Evolutionary conservation across 2,329 filamentous ascomycete species (phyloP).

Genomic region (Dactylonectria estremocensis): DNA sequence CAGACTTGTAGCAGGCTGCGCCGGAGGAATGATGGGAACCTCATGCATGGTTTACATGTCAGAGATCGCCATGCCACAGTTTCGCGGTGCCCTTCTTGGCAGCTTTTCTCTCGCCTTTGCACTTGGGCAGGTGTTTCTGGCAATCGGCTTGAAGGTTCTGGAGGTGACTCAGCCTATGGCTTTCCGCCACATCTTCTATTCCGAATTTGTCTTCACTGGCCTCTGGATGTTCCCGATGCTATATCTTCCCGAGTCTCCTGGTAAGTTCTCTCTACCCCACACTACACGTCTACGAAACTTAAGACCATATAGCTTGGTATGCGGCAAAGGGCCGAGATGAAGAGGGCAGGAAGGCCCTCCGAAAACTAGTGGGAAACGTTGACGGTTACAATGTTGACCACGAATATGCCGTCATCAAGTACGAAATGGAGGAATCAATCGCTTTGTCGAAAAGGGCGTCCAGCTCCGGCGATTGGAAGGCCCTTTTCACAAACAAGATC

Average conservation of each 20-base stretch:
- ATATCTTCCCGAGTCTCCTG: conserved; percentile 27
- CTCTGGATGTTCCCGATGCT: conserved; percentile 30
- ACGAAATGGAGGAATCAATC: conserved; percentile 33
- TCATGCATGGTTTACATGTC: too few species aligned
- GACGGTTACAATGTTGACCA: conserved; percentile 35
- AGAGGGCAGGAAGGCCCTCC: conserved; percentile 36
- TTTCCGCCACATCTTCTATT: conserved; percentile 31
- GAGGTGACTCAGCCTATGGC: conserved; percentile 19
- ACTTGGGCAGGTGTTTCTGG: neutral
- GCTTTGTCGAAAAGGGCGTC: conserved; percentile 17
- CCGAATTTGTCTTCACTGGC: conserved; percentile 31
- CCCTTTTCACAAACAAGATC: conserved; percentile 26
- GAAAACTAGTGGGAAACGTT: conserved; percentile 24
- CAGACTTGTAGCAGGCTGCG: too few species aligned
- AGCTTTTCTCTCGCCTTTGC: too few species aligned
- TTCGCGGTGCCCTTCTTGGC: too few species aligned
- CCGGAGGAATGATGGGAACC: too few species aligned
- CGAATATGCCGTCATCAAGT: conserved; percentile 40
- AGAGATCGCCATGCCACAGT: too few species aligned
- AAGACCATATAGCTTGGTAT: conserved; percentile 17
- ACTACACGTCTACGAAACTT: neutral
- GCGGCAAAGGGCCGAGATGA: conserved; percentile 26
- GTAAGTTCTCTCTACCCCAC: neutral
- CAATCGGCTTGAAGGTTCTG: conserved; percentile 25
- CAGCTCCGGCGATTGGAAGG: conserved; percentile 24